phyloP scores from a whole-genome alignment of 768 basidiomycete genomes.

The Austroboletus eburneus region DNA sequence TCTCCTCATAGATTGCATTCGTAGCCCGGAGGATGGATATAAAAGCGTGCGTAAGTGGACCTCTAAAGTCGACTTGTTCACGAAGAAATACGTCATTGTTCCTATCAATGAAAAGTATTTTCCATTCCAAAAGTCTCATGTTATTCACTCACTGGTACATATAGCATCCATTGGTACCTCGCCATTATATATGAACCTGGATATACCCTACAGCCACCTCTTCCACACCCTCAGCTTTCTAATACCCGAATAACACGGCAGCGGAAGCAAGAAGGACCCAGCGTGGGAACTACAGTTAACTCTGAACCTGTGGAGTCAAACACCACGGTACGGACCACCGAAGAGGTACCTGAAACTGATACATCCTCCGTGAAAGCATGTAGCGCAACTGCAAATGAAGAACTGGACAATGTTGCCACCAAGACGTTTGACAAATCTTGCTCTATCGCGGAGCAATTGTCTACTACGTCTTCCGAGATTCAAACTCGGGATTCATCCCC shows the following conservation, averaged over 20 bases:
- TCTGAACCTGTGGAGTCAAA: neutral
- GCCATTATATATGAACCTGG: conserved; percentile 88
- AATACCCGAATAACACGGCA: conserved; percentile 18
- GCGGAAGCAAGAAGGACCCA: conserved; percentile 16
- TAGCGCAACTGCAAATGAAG: conserved; percentile 12
- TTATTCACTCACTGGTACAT: conserved; percentile 5
- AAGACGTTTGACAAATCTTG: conserved; percentile 13
- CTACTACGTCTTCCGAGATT: conserved; percentile 4
- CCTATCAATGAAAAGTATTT: conserved; percentile 95
- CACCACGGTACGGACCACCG: neutral
- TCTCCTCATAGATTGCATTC: conserved; percentile 13
- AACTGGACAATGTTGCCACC: conserved; percentile 9
- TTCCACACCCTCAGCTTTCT: conserved; percentile 23
- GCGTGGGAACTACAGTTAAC: neutral
- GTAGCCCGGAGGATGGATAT: conserved; percentile 62
- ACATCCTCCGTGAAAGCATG: conserved; percentile 16
- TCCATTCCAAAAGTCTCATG: neutral
- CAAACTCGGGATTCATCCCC: conserved; percentile 14
- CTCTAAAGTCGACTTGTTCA: conserved; percentile 78
- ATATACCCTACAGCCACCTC: conserved; percentile 48
- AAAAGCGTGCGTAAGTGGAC: conserved; percentile 93
- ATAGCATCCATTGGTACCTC: conserved; percentile 94
- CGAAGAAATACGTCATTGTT: conserved; percentile 88
- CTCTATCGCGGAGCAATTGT: conserved; percentile 13
- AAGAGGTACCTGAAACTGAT: conserved; percentile 13